phyloP scores from a whole-genome alignment of 2,329 filamentous ascomycete genomes.

The Monilinia aucupariae region DNA sequence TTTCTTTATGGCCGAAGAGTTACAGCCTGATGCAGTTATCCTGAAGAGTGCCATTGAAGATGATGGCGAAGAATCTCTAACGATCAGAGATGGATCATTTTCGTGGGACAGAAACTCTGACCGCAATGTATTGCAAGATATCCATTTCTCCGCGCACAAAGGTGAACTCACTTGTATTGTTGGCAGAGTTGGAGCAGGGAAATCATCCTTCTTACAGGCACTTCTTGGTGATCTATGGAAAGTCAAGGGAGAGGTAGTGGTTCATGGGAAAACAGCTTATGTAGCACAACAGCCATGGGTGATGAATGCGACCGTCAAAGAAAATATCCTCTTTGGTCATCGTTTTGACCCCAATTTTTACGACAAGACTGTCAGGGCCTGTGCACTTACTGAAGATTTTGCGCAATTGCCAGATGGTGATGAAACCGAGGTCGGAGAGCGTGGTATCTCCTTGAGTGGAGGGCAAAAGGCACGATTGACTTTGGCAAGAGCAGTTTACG shows the following conservation, averaged over 20 bases:
- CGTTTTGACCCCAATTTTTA: slow-evolving; percentile 92
- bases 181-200: slow-evolving; percentile 88
- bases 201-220: slow-evolving; percentile 85
- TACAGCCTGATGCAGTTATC: slow-evolving; percentile 77
- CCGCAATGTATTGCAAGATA: slow-evolving; percentile 67
- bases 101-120: slow-evolving; percentile 87
- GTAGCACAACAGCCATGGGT: slow-evolving; percentile 93
- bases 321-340: slow-evolving; percentile 96
- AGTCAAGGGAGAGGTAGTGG: slow-evolving; percentile 71
- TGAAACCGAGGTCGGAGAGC: slow-evolving; percentile 92
- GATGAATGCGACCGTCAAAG: slow-evolving; percentile 94
- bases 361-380: slow-evolving; percentile 85
- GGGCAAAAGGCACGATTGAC: slow-evolving; percentile 94
- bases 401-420: slow-evolving; percentile 89
- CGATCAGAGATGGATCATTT: slow-evolving; percentile 79
- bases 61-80: slow-evolving; percentile 77
- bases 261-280: slow-evolving; percentile 81
- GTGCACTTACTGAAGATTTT: slow-evolving; percentile 87
- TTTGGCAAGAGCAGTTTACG: slow-evolving; percentile 89
- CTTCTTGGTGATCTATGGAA: slow-evolving; percentile 93
- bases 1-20: slow-evolving; percentile 81
- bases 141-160: slow-evolving; percentile 84
- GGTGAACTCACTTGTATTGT: slow-evolving; percentile 91
- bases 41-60: slow-evolving; percentile 65
- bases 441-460: slow-evolving; percentile 91